Evolutionary conservation across 306 rosid genomes (phyloP), one percentile per base, ranked within the genome.

Genomic region (Sophora flavescens): DNA sequence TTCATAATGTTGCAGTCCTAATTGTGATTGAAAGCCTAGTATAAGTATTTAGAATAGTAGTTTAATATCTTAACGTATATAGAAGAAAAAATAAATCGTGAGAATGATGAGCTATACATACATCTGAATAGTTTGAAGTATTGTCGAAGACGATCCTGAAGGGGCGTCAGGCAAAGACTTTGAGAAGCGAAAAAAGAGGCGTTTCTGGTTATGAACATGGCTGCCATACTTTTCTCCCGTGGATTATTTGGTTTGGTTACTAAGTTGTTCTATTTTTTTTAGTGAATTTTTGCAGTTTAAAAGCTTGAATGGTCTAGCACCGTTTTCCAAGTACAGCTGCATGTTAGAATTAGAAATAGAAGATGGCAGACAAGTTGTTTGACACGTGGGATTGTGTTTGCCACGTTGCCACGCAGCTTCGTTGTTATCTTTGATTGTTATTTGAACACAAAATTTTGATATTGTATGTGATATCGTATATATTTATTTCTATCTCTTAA

Each of bases 101-200:
- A 36, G 8, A 0, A 30, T 30, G 2, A 41, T 1, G 18, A 52
- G 2, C 5, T 38, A 3, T 32, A 33, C 13, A 14, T 76, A 89
- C 90, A 78, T 74, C 33, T 11, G 88, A 76, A 41, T 70, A 69
- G 44, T 83, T 87, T 17, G 89, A 84, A 22, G 87, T 73, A 4
- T 79, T 44, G 52, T 48, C 53, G 74, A 84, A 84, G 84, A 83
- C 82, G 57, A 90, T 71, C n/a, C 85, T 74, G 81, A 71, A 36
- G 73, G 74, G 16, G 73, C 1, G 42, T 16, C 63, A 57, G 91
- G 88, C 50, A 90, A 71, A 3, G 94, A 78, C 78, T 78, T 89
- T 2, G 88, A 74, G 83, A 89, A 47, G 57, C 81, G 84, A 86
- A 87, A 86, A 11, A 44, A 44, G 77, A 86, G 10, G 68, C 70